Percentiles rank a stretch among this genome's conserved stretches.
phyloP scores from a whole-genome alignment of 169 alveolate species.

The Eimeria praecox region DNA sequence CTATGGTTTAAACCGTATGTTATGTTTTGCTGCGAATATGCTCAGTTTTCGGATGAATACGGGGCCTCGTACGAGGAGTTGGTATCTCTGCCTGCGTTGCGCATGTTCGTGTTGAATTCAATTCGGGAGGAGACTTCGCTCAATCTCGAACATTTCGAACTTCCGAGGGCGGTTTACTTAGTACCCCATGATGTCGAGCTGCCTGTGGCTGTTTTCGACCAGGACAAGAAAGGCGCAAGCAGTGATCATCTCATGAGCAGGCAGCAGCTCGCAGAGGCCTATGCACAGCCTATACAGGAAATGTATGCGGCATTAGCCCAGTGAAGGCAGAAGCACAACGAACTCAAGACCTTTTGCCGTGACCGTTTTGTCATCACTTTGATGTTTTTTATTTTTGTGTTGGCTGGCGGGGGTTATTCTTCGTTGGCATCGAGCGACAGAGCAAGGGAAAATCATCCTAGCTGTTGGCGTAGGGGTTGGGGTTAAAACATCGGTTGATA shows the following conservation, averaged over 20 bases:
- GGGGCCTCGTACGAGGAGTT: slow-evolving; percentile 54
- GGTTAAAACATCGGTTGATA: neutral
- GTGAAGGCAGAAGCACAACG: neutral
- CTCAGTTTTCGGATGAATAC: slow-evolving; percentile 59
- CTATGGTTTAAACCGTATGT: neutral
- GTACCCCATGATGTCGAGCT: slow-evolving; percentile 67
- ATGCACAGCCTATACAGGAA: slow-evolving; percentile 54
- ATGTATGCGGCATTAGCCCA: slow-evolving; percentile 5
- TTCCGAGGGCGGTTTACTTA: slow-evolving; percentile 54
- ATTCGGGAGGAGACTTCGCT: slow-evolving; percentile 52
- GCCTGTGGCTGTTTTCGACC: slow-evolving; percentile 38
- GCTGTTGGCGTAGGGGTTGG: neutral
- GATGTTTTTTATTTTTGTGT: neutral
- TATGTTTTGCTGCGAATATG: neutral
- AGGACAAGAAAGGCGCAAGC: neutral
- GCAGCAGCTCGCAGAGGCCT: slow-evolving; percentile 71
- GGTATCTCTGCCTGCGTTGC: slow-evolving; percentile 67
- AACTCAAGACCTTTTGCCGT: neutral
- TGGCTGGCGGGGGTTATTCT: neutral
- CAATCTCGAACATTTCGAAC: slow-evolving; percentile 34
- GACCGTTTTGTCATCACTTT: neutral
- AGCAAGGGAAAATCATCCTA: neutral
- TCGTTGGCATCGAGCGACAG: neutral
- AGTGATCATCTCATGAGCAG: neutral
- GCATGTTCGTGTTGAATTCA: slow-evolving; percentile 40